Evolutionary conservation across 2,329 filamentous ascomycete genomes (phyloP), one percentile per base, ranked within the genome.

Genomic region (Aureobasidium zeae): DNA sequence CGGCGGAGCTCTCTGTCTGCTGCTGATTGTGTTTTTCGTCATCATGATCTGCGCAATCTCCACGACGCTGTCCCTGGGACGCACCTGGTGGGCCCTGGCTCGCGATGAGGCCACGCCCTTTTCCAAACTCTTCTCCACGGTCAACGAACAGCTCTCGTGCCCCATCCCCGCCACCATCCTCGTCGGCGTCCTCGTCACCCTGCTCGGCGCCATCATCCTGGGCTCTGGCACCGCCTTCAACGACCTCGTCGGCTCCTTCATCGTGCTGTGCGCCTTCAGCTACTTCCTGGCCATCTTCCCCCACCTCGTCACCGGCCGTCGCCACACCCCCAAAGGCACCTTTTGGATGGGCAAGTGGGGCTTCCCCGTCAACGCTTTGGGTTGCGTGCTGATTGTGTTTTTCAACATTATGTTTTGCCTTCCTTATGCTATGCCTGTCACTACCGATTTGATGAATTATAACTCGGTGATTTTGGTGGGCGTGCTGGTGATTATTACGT

Each of bases 61-160:
- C 9, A 76, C 74, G 2, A 58, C 74, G 22, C 58, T 77, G 26
- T 78, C 73, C 29, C 60, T 51, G 5, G 54, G 57, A n/a, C 55
- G 60, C 15, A 51, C 56, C 59, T 72, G 68, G 58, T 75, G 72
- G 72, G 65, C 69, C 1, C 59, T 76, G 13, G 73, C 76, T 26
- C 71, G 77, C 22, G 77, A 81, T 55, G 70, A 73, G 28, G 76
- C 76, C 2, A 76, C 77, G 2, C 77, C 77, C 0, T 73, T 77
- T 53, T 66, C 70, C 1, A 45, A 53, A 9, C 63, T 73, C 58
- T 72, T 79, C 47, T 63, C 68, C n/a, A 58, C 54, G 13, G 74
- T 81, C 51, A 70, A 73, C 55, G 63, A 67, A 48, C 60, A 50
- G 1, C 68, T 76, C 45, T 73, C 74, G 43, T 79, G 76, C 53